Percentiles rank a stretch among this genome's conserved stretches.
Evolutionary conservation across 371 early-diverging fungal genomes (phyloP).

Genomic region (Gilbertella persicaria): DNA sequence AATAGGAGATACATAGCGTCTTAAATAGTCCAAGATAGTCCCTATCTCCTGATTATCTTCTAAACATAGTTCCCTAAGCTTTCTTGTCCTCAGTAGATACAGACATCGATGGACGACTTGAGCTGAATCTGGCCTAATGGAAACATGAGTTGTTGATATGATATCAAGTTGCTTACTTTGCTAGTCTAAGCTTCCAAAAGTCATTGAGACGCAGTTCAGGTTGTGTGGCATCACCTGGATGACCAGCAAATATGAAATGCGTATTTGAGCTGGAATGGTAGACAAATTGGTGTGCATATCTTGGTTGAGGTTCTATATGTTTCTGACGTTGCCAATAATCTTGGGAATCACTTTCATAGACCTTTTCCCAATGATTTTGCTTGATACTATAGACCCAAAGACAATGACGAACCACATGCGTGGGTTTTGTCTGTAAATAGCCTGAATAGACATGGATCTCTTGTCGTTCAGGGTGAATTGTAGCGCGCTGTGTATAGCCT

Average conservation of each 20-base stretch:
- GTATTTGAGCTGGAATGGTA: conserved; percentile 62
- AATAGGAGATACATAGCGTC: conserved; percentile 59
- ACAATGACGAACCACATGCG: conserved; percentile 65
- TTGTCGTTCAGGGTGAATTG: conserved; percentile 71
- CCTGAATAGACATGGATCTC: conserved; percentile 88
- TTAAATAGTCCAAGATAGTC: conserved; percentile 67
- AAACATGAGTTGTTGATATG: too few species aligned
- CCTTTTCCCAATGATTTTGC: conserved; percentile 71
- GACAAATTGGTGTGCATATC: conserved; percentile 88
- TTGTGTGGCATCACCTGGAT: conserved; percentile 69
- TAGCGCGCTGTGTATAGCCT: conserved; percentile 86
- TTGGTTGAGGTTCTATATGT: conserved; percentile 67
- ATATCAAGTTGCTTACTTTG: conserved; percentile 55
- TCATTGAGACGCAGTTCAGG: conserved; percentile 72
- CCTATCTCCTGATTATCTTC: too few species aligned
- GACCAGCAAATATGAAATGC: conserved; percentile 90
- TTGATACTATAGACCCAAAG: conserved; percentile 77
- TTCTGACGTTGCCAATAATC: conserved; percentile 33
- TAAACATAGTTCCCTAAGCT: conserved; percentile 67
- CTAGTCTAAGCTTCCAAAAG: conserved; percentile 80
- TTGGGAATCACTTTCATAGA: conserved; percentile 72
- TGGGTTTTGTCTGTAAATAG: conserved; percentile 21
- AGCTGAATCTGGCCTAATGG: conserved; percentile 57
- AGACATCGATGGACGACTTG: conserved; percentile 62
- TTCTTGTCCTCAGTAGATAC: conserved; percentile 69